Evolutionary conservation across 2,329 filamentous ascomycete species (phyloP), one percentile per base, ranked within the genome.

Genomic region (Fusarium sp.): DNA sequence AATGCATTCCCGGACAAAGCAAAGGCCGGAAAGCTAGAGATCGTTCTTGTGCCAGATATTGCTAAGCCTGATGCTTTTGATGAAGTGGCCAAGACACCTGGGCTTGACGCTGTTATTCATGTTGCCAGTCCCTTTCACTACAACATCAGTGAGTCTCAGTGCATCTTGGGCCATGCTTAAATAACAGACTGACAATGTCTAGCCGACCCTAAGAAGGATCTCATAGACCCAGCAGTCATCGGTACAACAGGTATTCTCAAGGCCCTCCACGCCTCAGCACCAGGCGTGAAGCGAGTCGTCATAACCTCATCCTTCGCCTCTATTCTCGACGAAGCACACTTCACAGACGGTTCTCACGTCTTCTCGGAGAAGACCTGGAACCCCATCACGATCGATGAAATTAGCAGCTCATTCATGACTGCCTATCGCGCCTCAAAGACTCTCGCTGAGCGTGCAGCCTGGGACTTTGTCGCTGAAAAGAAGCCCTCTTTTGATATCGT

Each of bases 11-110:
- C 66, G 12, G 66, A 69, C 78, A 82, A 86, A 5, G 79, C 81
- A 26, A 79, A 84, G 67, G 78, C 77, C 66, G 83, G 85, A 20
- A 83, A 84, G 38, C 86, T 91, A 24, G 77, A 82, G 38, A 83
- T 88, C 18, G 84, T 81, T 62, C 90, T 96, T 75, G 94, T 97
- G 30, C 89, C 92, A 24, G 94, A 97, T 79, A 93, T 97, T 75
- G 93, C 93, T 8, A 82, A 90, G 78, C 87, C 90, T 48, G 87
- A 88, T 62, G 94, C 94, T 65, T 97, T 97, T 79, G 90, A 94
- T 77, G 86, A 90, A 76, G 89, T 88, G 3, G 84, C 87, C 70
- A 81, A 84, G 80, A 83, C 79, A 8, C 85, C 86, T 3, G 85
- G 84, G 32, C 81, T 90, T 59, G 85, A 89, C 64, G 87, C 87